Evolutionary conservation across 129 eudicot species (phyloP).

Genomic region (Silybum marianum): DNA sequence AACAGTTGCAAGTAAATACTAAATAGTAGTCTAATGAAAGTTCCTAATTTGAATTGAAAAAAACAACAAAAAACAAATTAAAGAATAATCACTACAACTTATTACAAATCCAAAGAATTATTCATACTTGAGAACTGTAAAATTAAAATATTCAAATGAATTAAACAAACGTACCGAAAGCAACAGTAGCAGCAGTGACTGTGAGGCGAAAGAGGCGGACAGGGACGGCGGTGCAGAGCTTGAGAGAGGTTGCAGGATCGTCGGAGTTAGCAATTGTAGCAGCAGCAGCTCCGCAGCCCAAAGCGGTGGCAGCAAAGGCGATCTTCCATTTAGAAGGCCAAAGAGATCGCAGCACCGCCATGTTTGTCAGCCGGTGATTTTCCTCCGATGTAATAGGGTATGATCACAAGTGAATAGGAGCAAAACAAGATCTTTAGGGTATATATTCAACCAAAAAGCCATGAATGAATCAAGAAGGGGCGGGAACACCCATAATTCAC

Average conservation of each 20-base stretch:
- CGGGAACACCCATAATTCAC: background rate
- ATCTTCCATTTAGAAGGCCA: constrained; percentile 56
- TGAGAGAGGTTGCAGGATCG: constrained; percentile 73
- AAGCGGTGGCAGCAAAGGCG: constrained; percentile 56
- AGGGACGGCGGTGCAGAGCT: constrained; percentile 84
- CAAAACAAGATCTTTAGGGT: background rate
- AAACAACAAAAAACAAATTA: background rate
- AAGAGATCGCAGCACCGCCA: constrained; percentile 56
- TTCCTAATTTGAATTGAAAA: background rate
- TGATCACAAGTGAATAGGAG: background rate
- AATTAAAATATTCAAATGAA: background rate
- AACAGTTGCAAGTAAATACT: background rate
- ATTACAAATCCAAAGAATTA: background rate
- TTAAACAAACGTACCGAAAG: constrained; percentile 54
- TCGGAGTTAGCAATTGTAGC: constrained; percentile 71
- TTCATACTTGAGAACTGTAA: background rate
- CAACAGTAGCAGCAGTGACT: constrained; percentile 69
- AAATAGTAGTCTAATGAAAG: background rate
- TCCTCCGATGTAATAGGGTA: background rate
- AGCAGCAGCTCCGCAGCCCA: constrained; percentile 63
- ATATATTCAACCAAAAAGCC: background rate
- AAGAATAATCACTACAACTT: background rate
- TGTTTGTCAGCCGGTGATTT: background rate
- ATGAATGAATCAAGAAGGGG: background rate
- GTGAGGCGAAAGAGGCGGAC: constrained; percentile 80